These are phyloP conservation scores for Macrolepiota albuminosa DNA, from an alignment of 768 basidiomycete genomes.

Conservation along the genomic window DNA sequence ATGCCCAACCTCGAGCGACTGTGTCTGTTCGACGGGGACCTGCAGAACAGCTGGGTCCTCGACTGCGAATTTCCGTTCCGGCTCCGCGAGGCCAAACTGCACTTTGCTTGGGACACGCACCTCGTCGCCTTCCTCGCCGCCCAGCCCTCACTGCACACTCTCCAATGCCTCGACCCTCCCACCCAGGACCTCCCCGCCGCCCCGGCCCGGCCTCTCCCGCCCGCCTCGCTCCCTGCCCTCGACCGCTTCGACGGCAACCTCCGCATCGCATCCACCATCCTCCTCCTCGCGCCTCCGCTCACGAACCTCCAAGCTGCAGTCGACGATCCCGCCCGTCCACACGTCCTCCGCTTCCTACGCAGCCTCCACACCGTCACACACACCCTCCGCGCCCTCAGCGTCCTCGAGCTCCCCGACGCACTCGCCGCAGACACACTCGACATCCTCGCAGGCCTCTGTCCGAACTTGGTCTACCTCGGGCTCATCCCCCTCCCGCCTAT, in stretches of 20 bases:
- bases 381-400: constrained; percentile 23
- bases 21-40: background rate
- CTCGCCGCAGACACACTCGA: constrained; percentile 16
- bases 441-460: constrained; percentile 18
- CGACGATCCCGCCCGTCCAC: constrained; percentile 18
- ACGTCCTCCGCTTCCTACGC: constrained; percentile 26
- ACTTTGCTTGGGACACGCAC: constrained; percentile 43
- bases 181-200: background rate
- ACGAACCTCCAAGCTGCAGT: constrained; percentile 40
- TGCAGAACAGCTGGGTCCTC: background rate
- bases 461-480: constrained; percentile 23
- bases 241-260: constrained; percentile 42
- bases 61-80: constrained; percentile 22
- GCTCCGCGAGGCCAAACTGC: constrained; percentile 43
- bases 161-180: constrained; percentile 26
- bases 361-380: constrained; percentile 21
- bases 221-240: constrained; percentile 33
- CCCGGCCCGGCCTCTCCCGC: background rate
- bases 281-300: constrained; percentile 27
- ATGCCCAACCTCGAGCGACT: background rate
- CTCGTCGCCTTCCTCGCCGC: constrained; percentile 43
- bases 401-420: constrained; percentile 27
- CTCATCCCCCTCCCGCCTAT: constrained; percentile 24
- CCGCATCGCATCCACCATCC: constrained; percentile 35
- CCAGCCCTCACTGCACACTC: constrained; percentile 36